Evolutionary conservation across 495 filamentous ascomycete species (phyloP), one percentile per base, ranked within the genome.

Genomic region (Podospora bellae-mahoneyi): DNA sequence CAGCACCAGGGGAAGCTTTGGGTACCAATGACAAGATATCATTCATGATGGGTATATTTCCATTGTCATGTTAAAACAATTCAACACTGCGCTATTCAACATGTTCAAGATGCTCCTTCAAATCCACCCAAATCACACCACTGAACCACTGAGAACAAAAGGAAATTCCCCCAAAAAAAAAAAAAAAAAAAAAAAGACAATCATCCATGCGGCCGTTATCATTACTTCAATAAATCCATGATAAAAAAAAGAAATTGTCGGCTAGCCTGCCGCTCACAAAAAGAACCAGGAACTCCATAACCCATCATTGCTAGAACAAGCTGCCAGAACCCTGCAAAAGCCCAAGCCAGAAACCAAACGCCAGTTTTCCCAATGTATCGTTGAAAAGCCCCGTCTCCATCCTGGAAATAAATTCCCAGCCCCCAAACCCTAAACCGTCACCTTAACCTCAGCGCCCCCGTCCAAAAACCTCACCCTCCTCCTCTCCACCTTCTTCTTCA

Each of bases 381-480:
- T 23, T 23, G 30, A 32, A 48, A 48, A 48, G 7, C 39, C 7
- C 2, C 34, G 34, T 10, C 10, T 5, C 34, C 0, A 6, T 39
- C 34, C 34, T 10, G 6, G 10, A 6, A 39, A 39, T 5, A 28
- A 26, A 32, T 32, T 23, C 32, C 27, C 60, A 66, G 0, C 26
- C 19, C 16, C 39, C 13, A 64, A 44, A 53, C 28, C 58, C 64
- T 64, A 53, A 67, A 68, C 32, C 66, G 69, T 59, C 70, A 66
- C 16, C 39, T 48, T 48, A 10, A 48, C 39, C 39, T 48, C 39
- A 5, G 9, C 39, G 13, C 39, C 2, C 39, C 70, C 71, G 64
- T 79, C 78, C 70, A 77, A 60, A 53, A 80, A 80, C 54, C 75
- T 61, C 53, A 80, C 77, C 63, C 66, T 66, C 68, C 77, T 64